Base-by-base conservation (phyloP, 2,329 filamentous ascomycete genomes). In the Daldinia eschscholtzii region DNA sequence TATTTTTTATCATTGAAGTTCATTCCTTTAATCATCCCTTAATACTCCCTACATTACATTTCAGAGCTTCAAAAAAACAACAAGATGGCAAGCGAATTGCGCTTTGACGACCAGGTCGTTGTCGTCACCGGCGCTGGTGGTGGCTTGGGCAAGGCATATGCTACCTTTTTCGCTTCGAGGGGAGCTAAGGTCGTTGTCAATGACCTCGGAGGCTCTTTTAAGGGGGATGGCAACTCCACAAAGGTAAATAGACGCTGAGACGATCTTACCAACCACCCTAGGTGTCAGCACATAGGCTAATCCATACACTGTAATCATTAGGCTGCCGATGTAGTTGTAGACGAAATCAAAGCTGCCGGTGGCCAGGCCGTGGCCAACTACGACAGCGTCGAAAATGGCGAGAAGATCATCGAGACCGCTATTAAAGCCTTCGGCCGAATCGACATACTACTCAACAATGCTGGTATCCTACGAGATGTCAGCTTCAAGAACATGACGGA, bases 401-500 rank as follows among this genome's bases (percentile, higher is more conserved):
- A 98, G 68, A 91, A 88, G 82, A 98, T 99, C 81, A 97, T 99
- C 83, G 91, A 95, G 73, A 94, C 92, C 26, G 93, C 93, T 76
- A 92, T 96, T 79, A 85, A 93, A 81, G 85, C 85, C 63, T 96
- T 91, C 79, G 93, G 95, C 74, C 93, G 95, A 77, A 89, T 99
- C 82, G 95, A 99, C 81, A 85, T 99, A 72, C 90, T 99, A 76
- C 91, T 99, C 83, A 99, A 99, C 88, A 99, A 98, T 80, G 96
- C 96, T 69, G 95, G 96, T 78, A 98, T 98, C 79, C 87, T 97
- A 68, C 92, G 95, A 69, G 94, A 98, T 83, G 82, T 98, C 79
- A 95, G 93, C 87, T 98, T 99, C 86, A 97, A 97, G 88, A 98
- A 98, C 84, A 97, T 98, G 89, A 96, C 92, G 81, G 96, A 99